Evolutionary conservation across 768 basidiomycete species (phyloP).

Genomic region (Peribolospora kevripleyi): DNA sequence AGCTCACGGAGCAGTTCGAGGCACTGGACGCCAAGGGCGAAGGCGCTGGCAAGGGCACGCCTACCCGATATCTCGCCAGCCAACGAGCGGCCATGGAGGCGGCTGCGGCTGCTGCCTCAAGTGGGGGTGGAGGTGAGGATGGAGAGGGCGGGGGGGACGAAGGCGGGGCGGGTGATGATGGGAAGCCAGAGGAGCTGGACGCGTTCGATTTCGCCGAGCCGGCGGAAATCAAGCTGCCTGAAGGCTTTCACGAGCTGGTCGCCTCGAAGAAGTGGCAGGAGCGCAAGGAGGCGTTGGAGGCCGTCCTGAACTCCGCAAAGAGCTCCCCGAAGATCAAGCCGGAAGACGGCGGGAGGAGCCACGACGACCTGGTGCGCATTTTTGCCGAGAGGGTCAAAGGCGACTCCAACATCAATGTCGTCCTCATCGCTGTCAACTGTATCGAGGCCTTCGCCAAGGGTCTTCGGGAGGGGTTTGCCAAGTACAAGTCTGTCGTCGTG

Average conservation of each 20-base stretch:
- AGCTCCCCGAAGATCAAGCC: slow-evolving; percentile 54
- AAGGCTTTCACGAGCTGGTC: slow-evolving; percentile 45
- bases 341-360: slow-evolving; percentile 28
- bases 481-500: slow-evolving; percentile 45
- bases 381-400: slow-evolving; percentile 56
- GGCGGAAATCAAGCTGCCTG: slow-evolving; percentile 57
- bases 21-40: slow-evolving; percentile 57
- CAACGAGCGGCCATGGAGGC: slow-evolving; percentile 28
- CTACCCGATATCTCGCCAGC: slow-evolving; percentile 49
- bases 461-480: slow-evolving; percentile 45
- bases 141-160: slow-evolving; percentile 21
- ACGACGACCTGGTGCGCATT: slow-evolving; percentile 49
- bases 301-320: slow-evolving; percentile 44
- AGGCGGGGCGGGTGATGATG: slow-evolving; percentile 22
- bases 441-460: slow-evolving; percentile 69
- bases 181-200: slow-evolving; percentile 33
- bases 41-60: slow-evolving; percentile 57
- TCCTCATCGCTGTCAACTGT: slow-evolving; percentile 62
- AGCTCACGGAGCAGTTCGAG: slow-evolving; percentile 75
- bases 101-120: slow-evolving; percentile 25
- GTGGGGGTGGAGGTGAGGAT: slow-evolving; percentile 20
- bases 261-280: slow-evolving; percentile 97
- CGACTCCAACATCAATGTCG: slow-evolving; percentile 89
- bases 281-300: slow-evolving; percentile 71
- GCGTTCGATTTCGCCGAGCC: slow-evolving; percentile 57